Percentiles rank a stretch among this genome's conserved stretches.
phyloP scores from a whole-genome alignment of 192 early-diverging fungal species.

The Chytriomyces sp. region DNA sequence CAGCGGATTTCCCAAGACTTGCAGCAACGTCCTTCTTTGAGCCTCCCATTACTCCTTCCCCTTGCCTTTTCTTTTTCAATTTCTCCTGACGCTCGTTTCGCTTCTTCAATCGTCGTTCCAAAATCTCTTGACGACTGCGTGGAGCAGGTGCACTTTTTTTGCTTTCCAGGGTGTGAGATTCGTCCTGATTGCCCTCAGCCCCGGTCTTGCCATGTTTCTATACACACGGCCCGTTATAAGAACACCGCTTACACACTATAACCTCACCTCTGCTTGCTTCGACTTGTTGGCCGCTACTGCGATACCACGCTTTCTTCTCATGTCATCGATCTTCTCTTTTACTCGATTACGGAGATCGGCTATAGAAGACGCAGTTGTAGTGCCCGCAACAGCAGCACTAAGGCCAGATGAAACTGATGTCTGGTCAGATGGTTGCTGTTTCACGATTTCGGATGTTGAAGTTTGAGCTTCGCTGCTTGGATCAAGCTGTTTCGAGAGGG shows the following conservation, averaged over 20 bases:
- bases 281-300: conserved; percentile 23
- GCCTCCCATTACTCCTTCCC: conserved; percentile 43
- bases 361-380: conserved; percentile 4
- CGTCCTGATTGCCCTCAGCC: not conserved
- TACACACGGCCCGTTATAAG: not conserved
- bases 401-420: not conserved
- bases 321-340: conserved; percentile 17
- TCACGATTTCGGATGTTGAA: conserved; percentile 68
- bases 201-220: conserved; percentile 12
- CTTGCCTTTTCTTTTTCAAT: conserved; percentile 60
- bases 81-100: conserved; percentile 63
- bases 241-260: not conserved
- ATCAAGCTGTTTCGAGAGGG: conserved; percentile 59
- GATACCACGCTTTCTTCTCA: conserved; percentile 34
- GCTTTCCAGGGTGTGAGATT: not conserved
- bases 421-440: conserved; percentile 58
- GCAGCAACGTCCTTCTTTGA: conserved; percentile 51
- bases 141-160: conserved; percentile 30
- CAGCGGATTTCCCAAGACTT: conserved; percentile 7
- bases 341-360: conserved; percentile 15
- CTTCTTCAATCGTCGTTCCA: conserved; percentile 70
- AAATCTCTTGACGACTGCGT: conserved; percentile 69
- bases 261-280: not conserved
- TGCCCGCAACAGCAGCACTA: not conserved
- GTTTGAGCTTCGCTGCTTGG: conserved; percentile 71